Conservation (phyloP, 768 basidiomycete genomes). For the Psilocybe sp. region DNA sequence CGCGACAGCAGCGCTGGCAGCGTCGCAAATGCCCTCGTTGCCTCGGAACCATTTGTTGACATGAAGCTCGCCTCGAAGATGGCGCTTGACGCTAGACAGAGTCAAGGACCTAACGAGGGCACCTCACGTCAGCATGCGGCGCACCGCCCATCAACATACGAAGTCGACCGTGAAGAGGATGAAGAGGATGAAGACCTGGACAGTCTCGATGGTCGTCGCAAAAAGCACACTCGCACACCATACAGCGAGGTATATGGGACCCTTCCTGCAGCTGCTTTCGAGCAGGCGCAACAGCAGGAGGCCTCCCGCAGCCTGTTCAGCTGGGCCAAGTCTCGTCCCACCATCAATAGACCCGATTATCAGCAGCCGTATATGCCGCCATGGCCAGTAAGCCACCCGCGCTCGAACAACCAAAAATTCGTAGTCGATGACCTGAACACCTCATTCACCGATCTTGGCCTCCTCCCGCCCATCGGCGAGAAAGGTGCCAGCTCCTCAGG, state of each 20-base stretch:
- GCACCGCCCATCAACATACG: background rate
- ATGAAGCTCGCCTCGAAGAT: too few relatives aligned
- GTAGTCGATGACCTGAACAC: conserved; percentile 68
- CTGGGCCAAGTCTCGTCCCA: conserved; percentile 20
- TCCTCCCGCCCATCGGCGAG: conserved; percentile 56
- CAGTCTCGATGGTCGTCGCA: conserved; percentile 21
- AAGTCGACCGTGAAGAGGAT: conserved; percentile 25
- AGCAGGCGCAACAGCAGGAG: conserved; percentile 32
- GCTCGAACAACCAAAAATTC: conserved; percentile 60
- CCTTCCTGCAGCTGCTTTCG: conserved; percentile 52
- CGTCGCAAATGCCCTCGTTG: conserved; percentile 12
- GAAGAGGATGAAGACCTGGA: conserved; percentile 35
- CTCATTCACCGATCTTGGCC: conserved; percentile 78
- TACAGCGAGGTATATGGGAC: conserved; percentile 63
- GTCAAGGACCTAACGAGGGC: too few relatives aligned
- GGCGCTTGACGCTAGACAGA: too few relatives aligned
- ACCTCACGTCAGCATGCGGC: too few relatives aligned
- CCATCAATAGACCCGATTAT: conserved; percentile 12
- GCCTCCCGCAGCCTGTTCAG: conserved; percentile 23
- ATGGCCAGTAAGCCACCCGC: conserved; percentile 67
- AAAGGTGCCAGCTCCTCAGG: conserved; percentile 9
- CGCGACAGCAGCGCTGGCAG: conserved; percentile 26
- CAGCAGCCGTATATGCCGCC: conserved; percentile 35
- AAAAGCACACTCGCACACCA: conserved; percentile 46
- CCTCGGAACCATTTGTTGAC: too few relatives aligned